These are phyloP conservation scores for Scedosporium aurantiacum DNA, from an alignment of 2,329 filamentous ascomycete species.

Conservation along the genomic window DNA sequence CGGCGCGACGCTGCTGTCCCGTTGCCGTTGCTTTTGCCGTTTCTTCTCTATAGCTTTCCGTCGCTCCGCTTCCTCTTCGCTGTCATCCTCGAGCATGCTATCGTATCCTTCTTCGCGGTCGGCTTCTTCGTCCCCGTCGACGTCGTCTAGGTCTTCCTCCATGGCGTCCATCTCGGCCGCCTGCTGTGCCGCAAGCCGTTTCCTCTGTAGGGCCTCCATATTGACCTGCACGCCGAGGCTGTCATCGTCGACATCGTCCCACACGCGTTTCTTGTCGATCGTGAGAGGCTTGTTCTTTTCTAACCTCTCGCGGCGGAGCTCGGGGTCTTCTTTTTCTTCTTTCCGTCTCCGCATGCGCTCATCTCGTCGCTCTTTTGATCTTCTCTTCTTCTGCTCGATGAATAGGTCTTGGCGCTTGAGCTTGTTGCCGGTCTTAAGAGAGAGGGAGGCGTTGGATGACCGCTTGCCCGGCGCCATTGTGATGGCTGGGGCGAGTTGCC, in stretches of 20 bases:
- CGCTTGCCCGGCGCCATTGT: constrained; percentile 13
- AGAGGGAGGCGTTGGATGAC: constrained; percentile 18
- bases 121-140: background rate
- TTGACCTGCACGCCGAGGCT: constrained; percentile 45
- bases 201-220: constrained; percentile 43
- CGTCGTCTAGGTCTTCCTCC: constrained; percentile 39
- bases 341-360: constrained; percentile 68
- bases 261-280: constrained; percentile 78
- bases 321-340: constrained; percentile 75
- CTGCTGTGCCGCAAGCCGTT: constrained; percentile 38
- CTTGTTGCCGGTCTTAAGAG: constrained; percentile 58
- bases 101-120: constrained; percentile 46
- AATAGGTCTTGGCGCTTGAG: constrained; percentile 66
- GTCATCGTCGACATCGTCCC: constrained; percentile 56
- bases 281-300: constrained; percentile 70
- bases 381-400: constrained; percentile 67
- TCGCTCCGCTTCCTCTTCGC: constrained; percentile 39
- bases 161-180: constrained; percentile 29
- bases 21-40: background rate
- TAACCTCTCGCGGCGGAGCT: constrained; percentile 60
- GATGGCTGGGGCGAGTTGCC: background rate
- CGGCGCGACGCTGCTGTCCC: constrained; percentile 38
- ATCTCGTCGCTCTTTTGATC: constrained; percentile 64
- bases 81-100: constrained; percentile 66
- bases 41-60: constrained; percentile 15